phyloP scores from a whole-genome alignment of 139 green algal species.

The Chlamydomonas schloesseri region DNA sequence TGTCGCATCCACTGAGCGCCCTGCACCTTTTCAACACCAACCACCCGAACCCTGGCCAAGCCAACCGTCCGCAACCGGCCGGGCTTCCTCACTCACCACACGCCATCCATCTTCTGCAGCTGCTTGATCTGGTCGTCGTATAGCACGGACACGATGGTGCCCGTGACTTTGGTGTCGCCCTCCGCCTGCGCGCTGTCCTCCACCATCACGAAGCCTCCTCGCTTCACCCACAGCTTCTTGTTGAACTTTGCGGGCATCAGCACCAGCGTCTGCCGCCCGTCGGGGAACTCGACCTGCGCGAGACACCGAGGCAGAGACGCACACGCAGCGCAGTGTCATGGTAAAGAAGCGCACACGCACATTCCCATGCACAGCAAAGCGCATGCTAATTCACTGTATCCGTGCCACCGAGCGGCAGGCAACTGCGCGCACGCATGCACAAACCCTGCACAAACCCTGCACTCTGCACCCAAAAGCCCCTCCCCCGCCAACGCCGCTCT shows the following conservation, averaged over 20 bases:
- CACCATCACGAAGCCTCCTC: slow-evolving; percentile 76
- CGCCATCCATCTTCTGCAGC: slow-evolving; percentile 62
- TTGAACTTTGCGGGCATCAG: slow-evolving; percentile 84
- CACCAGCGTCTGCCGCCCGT: slow-evolving; percentile 67
- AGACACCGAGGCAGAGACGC: too few relatives aligned
- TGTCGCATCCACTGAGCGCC: too few relatives aligned
- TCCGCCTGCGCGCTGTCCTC: slow-evolving; percentile 45
- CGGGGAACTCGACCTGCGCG: slow-evolving; percentile 77
- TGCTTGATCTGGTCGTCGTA: slow-evolving; percentile 77
- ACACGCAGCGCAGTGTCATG: too few relatives aligned
- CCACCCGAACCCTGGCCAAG: neutral
- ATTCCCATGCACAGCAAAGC: too few relatives aligned
- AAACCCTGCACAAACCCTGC: too few relatives aligned
- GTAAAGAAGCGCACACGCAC: too few relatives aligned
- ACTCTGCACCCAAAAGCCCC: too few relatives aligned
- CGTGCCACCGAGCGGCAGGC: too few relatives aligned
- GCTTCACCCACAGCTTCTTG: slow-evolving; percentile 85
- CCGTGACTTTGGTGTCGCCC: slow-evolving; percentile 61
- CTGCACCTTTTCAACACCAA: too few relatives aligned
- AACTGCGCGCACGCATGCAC: too few relatives aligned
- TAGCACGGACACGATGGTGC: slow-evolving; percentile 71
- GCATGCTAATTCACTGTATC: too few relatives aligned
- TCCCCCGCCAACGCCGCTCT: too few relatives aligned
- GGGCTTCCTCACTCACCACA: slow-evolving; percentile 62
- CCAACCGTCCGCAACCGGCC: neutral